Evolutionary conservation across 495 filamentous ascomycete genomes (phyloP).

Genomic region (Penicillium atrosanguineum): DNA sequence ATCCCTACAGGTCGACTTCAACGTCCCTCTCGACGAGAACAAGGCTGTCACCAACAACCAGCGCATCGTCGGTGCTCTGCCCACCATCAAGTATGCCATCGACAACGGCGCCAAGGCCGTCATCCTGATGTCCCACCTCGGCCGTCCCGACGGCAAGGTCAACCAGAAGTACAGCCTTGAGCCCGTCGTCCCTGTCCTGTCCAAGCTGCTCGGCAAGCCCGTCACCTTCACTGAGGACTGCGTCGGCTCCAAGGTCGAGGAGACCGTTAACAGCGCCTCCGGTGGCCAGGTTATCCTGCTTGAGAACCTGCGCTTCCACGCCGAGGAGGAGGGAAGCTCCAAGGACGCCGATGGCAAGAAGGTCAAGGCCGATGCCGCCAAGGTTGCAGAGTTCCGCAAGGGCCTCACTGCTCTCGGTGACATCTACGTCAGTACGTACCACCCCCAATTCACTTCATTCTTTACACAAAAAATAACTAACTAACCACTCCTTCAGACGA

Average conservation of each 20-base stretch:
- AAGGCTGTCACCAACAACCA: slow-evolving; percentile 97
- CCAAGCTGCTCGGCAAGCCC: slow-evolving; percentile 77
- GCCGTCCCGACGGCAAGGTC: slow-evolving; percentile 85
- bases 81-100: slow-evolving; percentile 97
- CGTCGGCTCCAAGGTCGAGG: slow-evolving; percentile 86
- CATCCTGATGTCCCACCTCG: slow-evolving; percentile 97
- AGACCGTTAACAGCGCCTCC: slow-evolving; percentile 77
- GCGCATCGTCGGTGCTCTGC: slow-evolving; percentile 94
- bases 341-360: slow-evolving; percentile 95
- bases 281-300: slow-evolving; percentile 85
- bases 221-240: slow-evolving; percentile 90
- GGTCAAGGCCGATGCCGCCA: slow-evolving; percentile 91
- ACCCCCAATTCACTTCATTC: neutral
- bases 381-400: slow-evolving; percentile 91
- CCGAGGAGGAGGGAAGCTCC: slow-evolving; percentile 93
- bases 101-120: slow-evolving; percentile 94
- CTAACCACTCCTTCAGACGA: slow-evolving; percentile 61
- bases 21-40: slow-evolving; percentile 88
- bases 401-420: slow-evolving; percentile 92
- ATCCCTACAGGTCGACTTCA: slow-evolving; percentile 88
- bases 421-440: slow-evolving; percentile 84
- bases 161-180: slow-evolving; percentile 93
- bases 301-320: slow-evolving; percentile 97
- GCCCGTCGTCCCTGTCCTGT: slow-evolving; percentile 86
- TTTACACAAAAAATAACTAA: slow-evolving; percentile 13